phyloP scores from a whole-genome alignment of 2,329 filamentous ascomycete species.

The Talaromyces albobiverticillius region DNA sequence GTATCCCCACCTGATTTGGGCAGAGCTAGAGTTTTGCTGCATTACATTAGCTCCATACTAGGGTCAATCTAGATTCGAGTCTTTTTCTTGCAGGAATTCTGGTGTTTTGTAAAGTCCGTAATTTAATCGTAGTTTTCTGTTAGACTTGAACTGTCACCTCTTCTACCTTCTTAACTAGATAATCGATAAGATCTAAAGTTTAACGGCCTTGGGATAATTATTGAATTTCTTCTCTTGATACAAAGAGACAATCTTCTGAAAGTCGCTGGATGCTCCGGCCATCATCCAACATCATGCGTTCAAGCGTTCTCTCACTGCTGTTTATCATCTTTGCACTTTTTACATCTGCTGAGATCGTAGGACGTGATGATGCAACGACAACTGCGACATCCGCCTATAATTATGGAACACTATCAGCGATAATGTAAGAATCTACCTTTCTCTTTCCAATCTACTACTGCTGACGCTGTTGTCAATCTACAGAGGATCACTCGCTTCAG shows the following conservation, averaged over 20 bases:
- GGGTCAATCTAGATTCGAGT: no score
- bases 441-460: not conserved
- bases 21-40: no score
- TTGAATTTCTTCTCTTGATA: not conserved
- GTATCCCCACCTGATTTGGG: no score
- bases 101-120: no score
- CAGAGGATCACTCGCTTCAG: constrained; percentile 11
- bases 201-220: not conserved
- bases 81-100: no score
- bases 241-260: not conserved
- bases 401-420: constrained; percentile 9
- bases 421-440: constrained; percentile 4
- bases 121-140: no score
- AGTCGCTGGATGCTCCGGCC: not conserved
- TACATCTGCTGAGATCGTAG: constrained; percentile 3
- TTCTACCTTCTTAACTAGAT: not conserved
- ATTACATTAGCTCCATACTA: no score
- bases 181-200: no score
- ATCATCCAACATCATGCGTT: not conserved
- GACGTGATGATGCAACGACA: not conserved
- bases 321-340: constrained; percentile 2
- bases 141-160: no score
- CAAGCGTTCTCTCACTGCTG: not conserved
- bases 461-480: not conserved
- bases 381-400: constrained; percentile 5